Conservation (phyloP, 1,284 basidiomycete genomes). For the Ganoderma lucidum region DNA sequence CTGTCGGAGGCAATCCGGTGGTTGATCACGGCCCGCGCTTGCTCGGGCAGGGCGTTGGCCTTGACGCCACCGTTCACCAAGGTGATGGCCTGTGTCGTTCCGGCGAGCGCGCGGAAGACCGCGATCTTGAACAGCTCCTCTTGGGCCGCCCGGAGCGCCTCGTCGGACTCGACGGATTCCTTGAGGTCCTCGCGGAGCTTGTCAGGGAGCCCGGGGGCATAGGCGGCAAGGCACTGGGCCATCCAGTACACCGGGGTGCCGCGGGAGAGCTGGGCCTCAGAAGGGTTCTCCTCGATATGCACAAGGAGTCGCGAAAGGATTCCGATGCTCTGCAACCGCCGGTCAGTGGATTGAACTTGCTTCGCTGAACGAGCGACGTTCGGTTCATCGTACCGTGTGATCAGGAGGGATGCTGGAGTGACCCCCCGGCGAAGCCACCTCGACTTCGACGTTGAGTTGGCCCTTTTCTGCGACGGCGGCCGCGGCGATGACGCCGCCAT, state of each 20-base stretch:
- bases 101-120: slow-evolving; percentile 46
- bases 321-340: slow-evolving; percentile 55
- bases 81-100: slow-evolving; percentile 70
- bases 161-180: slow-evolving; percentile 47
- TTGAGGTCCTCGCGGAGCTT: slow-evolving; percentile 48
- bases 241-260: slow-evolving; percentile 53
- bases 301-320: slow-evolving; percentile 60
- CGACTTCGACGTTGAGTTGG: slow-evolving; percentile 61
- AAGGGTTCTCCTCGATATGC: slow-evolving; percentile 58
- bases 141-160: slow-evolving; percentile 52
- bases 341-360: background rate
- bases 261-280: slow-evolving; percentile 47
- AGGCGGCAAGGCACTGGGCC: slow-evolving; percentile 54
- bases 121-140: slow-evolving; percentile 44
- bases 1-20: slow-evolving; percentile 59
- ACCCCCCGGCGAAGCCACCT: slow-evolving; percentile 66
- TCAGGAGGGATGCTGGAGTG: slow-evolving; percentile 70
- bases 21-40: slow-evolving; percentile 60
- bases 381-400: slow-evolving; percentile 51
- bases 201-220: slow-evolving; percentile 52
- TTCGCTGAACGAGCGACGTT: too few species aligned
- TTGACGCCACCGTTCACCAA: slow-evolving; percentile 69
- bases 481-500: slow-evolving; percentile 51
- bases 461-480: slow-evolving; percentile 74
- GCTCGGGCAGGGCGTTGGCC: slow-evolving; percentile 66